Percentiles rank a stretch among this genome's conserved stretches.
Conservation (phyloP, 139 green algal genomes). For the Coccomyxa sp. region DNA sequence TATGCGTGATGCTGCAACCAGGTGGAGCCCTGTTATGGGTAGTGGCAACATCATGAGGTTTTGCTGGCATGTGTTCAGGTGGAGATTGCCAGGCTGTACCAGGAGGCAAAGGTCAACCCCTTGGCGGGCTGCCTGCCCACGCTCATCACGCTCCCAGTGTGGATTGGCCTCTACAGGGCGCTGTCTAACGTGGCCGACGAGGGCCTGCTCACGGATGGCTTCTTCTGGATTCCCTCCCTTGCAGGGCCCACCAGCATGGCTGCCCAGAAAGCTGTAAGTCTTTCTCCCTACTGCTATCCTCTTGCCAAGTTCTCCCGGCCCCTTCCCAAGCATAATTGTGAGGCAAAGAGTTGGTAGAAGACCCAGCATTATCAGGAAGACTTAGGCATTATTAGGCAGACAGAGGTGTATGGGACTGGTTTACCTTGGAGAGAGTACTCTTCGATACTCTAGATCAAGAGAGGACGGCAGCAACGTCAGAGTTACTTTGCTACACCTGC, state of each 20-base stretch:
- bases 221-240: conserved; percentile 93
- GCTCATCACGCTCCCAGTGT: conserved; percentile 89
- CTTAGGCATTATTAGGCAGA: too few relatives aligned
- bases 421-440: too few relatives aligned
- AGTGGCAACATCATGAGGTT: too few relatives aligned
- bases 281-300: background rate
- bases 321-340: background rate
- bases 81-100: conserved; percentile 93
- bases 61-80: conserved; percentile 30
- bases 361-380: too few relatives aligned
- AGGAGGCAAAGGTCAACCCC: conserved; percentile 88
- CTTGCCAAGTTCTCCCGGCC: background rate
- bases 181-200: conserved; percentile 86
- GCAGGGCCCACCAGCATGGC: conserved; percentile 69
- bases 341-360: too few relatives aligned
- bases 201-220: conserved; percentile 82
- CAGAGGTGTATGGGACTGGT: too few relatives aligned
- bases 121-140: conserved; percentile 91
- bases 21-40: too few relatives aligned
- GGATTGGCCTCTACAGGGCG: conserved; percentile 93
- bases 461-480: too few relatives aligned
- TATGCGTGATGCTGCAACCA: too few relatives aligned
- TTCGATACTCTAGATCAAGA: too few relatives aligned
- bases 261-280: conserved; percentile 25
- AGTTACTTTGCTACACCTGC: too few relatives aligned